Percentiles rank a stretch among this genome's conserved stretches.
Evolutionary conservation across 2,329 filamentous ascomycete species (phyloP).

Genomic region (Cadophora luteo-olivacea): DNA sequence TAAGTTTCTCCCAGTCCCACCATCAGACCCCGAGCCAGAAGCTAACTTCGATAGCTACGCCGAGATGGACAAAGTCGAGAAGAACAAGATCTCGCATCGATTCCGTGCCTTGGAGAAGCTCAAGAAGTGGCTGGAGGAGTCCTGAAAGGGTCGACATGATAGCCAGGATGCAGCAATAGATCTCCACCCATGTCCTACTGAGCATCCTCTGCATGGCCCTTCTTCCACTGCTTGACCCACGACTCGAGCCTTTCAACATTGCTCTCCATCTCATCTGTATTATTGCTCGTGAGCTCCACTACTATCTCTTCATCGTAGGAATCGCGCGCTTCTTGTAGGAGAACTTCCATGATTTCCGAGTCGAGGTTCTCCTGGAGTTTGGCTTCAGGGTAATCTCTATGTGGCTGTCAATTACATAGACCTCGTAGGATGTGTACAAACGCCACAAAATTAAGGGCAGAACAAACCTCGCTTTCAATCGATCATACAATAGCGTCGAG

Average conservation of each 20-base stretch:
- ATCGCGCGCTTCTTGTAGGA: conserved; percentile 88
- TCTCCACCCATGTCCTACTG: conserved; percentile 25
- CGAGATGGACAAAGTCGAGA: conserved; percentile 88
- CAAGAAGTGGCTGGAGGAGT: conserved; percentile 71
- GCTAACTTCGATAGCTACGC: conserved; percentile 69
- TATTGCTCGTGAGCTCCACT: conserved; percentile 85
- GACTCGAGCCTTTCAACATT: conserved; percentile 84
- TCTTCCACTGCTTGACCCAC: conserved; percentile 86
- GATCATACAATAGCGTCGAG: conserved; percentile 82
- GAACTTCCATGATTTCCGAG: conserved; percentile 95
- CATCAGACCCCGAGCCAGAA: neutral
- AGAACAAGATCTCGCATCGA: conserved; percentile 94
- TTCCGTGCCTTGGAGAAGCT: conserved; percentile 87
- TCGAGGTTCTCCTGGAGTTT: conserved; percentile 98
- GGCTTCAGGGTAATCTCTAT: conserved; percentile 78
- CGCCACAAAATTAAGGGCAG: too few relatives aligned
- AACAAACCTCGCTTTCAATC: conserved; percentile 72
- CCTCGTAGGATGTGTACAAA: too few relatives aligned
- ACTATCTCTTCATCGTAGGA: conserved; percentile 87
- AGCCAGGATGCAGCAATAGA: conserved; percentile 26
- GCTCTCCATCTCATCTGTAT: conserved; percentile 81
- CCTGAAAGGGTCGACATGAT: conserved; percentile 22
- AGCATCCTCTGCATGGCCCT: conserved; percentile 56
- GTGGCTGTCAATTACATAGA: conserved; percentile 4
- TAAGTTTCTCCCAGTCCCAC: conserved; percentile 29